Evolutionary conservation across 352 stramenopile genomes (phyloP).

Genomic region (Phytophthora citricola): DNA sequence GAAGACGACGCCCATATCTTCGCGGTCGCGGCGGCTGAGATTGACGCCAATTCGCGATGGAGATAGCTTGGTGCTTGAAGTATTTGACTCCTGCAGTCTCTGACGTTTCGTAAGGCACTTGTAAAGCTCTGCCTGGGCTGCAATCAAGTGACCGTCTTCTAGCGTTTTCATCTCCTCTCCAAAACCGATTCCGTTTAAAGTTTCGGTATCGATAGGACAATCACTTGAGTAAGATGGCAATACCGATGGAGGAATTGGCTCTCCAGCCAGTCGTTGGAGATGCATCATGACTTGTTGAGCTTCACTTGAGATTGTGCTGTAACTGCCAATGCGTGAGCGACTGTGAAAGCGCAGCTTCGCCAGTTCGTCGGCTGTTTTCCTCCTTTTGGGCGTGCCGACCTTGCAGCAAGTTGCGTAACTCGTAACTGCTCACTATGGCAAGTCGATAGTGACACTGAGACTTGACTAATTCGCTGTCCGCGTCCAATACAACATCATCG

Average conservation of each 20-base stretch:
- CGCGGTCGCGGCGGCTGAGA: slow-evolving; percentile 62
- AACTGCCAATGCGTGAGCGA: slow-evolving; percentile 74
- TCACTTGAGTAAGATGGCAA: slow-evolving; percentile 31
- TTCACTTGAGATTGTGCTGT: slow-evolving; percentile 74
- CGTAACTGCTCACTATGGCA: slow-evolving; percentile 72
- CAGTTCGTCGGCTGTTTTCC: slow-evolving; percentile 26
- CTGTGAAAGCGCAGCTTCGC: slow-evolving; percentile 66
- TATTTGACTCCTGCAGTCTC: slow-evolving; percentile 53
- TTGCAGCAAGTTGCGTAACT: slow-evolving; percentile 55
- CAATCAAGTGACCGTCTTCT: slow-evolving; percentile 28
- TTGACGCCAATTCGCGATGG: slow-evolving; percentile 71
- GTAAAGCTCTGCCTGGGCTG: slow-evolving; percentile 66
- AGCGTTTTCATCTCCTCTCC: slow-evolving; percentile 23
- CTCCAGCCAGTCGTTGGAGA: slow-evolving; percentile 36
- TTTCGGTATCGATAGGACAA: slow-evolving; percentile 32
- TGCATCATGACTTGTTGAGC: slow-evolving; percentile 48
- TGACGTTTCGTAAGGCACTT: slow-evolving; percentile 59
- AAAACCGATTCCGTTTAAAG: slow-evolving; percentile 13
- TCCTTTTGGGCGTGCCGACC: slow-evolving; percentile 24
- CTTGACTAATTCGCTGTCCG: slow-evolving; percentile 11
- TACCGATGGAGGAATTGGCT: slow-evolving; percentile 14
- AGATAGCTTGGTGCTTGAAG: slow-evolving; percentile 49
- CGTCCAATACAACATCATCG: slow-evolving; percentile 29
- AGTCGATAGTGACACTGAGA: slow-evolving; percentile 29
- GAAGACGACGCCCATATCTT: slow-evolving; percentile 59